Base-by-base conservation (phyloP, 257 asterid genomes). In the Leptodermis oblonga region DNA sequence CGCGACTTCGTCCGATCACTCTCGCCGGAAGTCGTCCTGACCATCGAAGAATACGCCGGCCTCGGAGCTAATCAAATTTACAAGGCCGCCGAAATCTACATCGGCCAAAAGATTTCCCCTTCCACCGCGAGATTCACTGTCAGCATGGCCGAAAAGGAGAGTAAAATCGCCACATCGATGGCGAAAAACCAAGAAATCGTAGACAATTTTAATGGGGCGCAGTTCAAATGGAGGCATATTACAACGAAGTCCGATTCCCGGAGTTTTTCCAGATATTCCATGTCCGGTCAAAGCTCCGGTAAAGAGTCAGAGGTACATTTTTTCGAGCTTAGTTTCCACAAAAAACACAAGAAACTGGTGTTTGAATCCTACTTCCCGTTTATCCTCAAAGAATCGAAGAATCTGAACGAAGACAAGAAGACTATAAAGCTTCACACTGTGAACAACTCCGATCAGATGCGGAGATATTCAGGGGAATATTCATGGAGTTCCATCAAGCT, bases 401-500 rank as follows among this genome's bases (percentile, higher is more conserved):
- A 64, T 17, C 52, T 72, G 13, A 67, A 70, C 20, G 70, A 71
- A 48, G 86, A 77, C 69, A 75, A 46, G 14, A 85, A 81, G 68
- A 79, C 86, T 2, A 74, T 81, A 5, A 81, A 79, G 54, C 45
- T 85, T 26, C 59, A 73, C 66, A 79, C 88, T 11, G 22, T 82
- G 65, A 70, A 39, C 20, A 26, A n/a, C n/a, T n/a, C n/a, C 22
- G 82, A 80, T 11, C 74, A 73, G 6, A 37, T 65, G 71, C 65
- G 74, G 0, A 69, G 79, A 48, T 74, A 70, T 34, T 22, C 84
- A 10, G 79, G 82, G 7, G 78, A 71, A 22, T 36, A 34, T 68
- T 30, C 83, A 0, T 83, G 88, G 88, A 67, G 8, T 58, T 76
- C 84, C 11, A 59, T 86, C 26, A 83, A 71, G 43, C 83, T 86